Evolutionary conservation across 2,329 filamentous ascomycete species (phyloP).

Genomic region (Botryotinia narcissicola): DNA sequence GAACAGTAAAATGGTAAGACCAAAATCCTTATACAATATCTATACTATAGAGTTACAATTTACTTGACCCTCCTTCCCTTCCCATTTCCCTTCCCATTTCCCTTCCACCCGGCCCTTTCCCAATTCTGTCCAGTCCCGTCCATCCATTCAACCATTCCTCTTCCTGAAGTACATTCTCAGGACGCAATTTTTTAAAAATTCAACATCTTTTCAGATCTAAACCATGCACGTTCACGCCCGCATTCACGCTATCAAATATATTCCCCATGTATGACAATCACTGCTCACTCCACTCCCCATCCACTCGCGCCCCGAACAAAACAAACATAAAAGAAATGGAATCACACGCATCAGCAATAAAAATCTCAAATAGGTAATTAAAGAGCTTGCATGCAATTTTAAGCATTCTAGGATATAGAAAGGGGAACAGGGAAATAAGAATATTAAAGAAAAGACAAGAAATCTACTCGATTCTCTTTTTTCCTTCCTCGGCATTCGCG

Average conservation of each 20-base stretch:
- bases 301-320: neutral
- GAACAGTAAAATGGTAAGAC: neutral
- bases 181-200: neutral
- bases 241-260: neutral
- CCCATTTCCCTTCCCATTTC: neutral
- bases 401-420: neutral
- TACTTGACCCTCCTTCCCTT: neutral
- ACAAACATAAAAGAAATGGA: neutral
- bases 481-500: constrained; percentile 89
- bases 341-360: neutral
- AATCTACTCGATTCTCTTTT: constrained; percentile 82
- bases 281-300: neutral
- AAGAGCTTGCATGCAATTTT: constrained; percentile 1
- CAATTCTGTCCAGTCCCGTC: neutral
- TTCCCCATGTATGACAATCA: neutral
- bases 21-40: neutral
- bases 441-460: neutral
- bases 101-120: neutral
- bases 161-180: neutral
- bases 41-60: neutral
- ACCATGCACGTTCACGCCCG: neutral
- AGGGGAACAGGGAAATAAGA: neutral
- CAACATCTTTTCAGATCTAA: constrained; percentile 2
- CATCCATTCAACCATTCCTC: neutral
- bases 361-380: neutral